phyloP scores from a whole-genome alignment of 805 yeast species.

The Hanseniaspora hatyaiensis region DNA sequence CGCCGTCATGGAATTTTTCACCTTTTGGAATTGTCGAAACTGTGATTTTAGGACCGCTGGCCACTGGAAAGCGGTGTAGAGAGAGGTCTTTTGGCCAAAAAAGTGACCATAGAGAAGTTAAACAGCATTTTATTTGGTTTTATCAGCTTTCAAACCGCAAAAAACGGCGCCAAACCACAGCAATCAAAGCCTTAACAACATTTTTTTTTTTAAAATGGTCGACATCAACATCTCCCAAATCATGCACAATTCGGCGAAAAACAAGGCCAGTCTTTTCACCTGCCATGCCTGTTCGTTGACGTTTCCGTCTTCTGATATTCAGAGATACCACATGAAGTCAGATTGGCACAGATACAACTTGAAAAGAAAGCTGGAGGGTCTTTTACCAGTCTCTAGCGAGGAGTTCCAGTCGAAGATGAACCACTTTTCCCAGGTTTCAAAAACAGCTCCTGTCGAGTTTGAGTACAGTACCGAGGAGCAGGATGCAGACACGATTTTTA shows the following conservation, averaged over 20 bases:
- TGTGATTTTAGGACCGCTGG: too few relatives aligned
- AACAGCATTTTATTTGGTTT: too few relatives aligned
- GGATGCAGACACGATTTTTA: neutral
- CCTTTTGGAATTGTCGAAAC: too few relatives aligned
- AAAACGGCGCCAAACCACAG: too few relatives aligned
- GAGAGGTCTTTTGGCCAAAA: too few relatives aligned
- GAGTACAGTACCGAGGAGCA: constrained; percentile 25
- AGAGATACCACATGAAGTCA: constrained; percentile 87
- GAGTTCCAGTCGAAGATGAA: constrained; percentile 31
- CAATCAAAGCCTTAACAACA: too few relatives aligned
- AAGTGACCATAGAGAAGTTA: too few relatives aligned
- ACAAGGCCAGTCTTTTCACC: constrained; percentile 36
- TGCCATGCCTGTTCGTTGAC: constrained; percentile 83
- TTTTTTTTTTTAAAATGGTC: too few relatives aligned
- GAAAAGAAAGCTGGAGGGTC: constrained; percentile 78
- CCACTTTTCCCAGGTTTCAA: constrained; percentile 25
- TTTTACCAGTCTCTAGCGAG: constrained; percentile 61
- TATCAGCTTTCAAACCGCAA: too few relatives aligned
- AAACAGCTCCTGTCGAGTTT: constrained; percentile 35
- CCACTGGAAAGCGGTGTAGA: too few relatives aligned
- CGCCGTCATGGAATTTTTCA: too few relatives aligned
- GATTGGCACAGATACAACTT: constrained; percentile 97
- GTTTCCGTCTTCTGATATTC: constrained; percentile 71
- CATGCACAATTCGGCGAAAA: neutral
- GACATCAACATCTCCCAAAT: constrained; percentile 4